phyloP scores from a whole-genome alignment of 768 basidiomycete genomes.

The Sutorius australiensis region DNA sequence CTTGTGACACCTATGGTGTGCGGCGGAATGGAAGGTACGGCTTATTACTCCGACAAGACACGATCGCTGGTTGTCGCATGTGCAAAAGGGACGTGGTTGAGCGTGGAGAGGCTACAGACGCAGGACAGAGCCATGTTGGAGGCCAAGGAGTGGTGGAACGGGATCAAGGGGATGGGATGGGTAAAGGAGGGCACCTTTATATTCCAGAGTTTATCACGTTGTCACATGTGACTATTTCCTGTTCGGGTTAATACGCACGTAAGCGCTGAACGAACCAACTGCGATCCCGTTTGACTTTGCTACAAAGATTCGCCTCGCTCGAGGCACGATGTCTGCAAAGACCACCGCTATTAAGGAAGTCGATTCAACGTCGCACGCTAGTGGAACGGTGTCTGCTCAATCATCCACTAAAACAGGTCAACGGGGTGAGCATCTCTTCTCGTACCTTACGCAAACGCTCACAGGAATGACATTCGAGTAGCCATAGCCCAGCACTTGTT shows the following conservation, averaged over 20 bases:
- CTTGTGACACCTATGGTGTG: background rate
- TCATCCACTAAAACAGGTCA: constrained; percentile 21
- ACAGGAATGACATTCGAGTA: constrained; percentile 19
- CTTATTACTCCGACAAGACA: constrained; percentile 38
- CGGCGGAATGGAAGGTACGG: constrained; percentile 34
- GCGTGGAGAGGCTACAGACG: constrained; percentile 56
- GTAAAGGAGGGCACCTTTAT: constrained; percentile 17
- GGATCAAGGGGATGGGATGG: constrained; percentile 39
- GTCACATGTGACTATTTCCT: constrained; percentile 19
- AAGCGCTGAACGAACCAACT: background rate
- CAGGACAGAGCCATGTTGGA: constrained; percentile 52
- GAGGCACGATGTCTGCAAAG: constrained; percentile 21
- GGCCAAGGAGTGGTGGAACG: constrained; percentile 80
- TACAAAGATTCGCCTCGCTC: constrained; percentile 13
- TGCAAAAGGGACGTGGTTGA: constrained; percentile 47
- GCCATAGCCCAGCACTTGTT: constrained; percentile 52
- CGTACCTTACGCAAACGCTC: background rate
- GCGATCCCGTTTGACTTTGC: constrained; percentile 1
- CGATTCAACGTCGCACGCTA: constrained; percentile 13
- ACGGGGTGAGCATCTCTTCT: constrained; percentile 29
- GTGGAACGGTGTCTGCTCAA: constrained; percentile 6
- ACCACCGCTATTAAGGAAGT: constrained; percentile 14
- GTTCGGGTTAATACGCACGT: constrained; percentile 1
- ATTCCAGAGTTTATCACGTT: constrained; percentile 9
- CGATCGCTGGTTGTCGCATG: constrained; percentile 52